A percentile compares a stretch with the other conserved stretches of the same genome.
phyloP scores from a whole-genome alignment of 371 early-diverging fungal species.

The Syncephalastrum contaminatum region DNA sequence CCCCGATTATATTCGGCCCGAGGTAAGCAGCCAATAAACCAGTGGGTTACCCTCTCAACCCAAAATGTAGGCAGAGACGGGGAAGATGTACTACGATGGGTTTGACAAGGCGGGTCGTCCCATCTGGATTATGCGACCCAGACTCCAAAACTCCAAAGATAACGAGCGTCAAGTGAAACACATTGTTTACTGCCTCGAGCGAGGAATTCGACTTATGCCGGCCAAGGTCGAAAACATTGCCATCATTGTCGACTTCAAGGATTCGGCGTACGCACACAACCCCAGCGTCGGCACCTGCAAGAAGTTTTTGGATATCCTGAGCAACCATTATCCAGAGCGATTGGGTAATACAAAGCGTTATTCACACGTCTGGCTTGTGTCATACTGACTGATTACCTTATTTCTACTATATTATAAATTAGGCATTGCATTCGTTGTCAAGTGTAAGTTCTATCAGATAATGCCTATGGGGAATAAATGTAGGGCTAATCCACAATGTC shows the following conservation, averaged over 20 bases:
- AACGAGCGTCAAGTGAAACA: slow-evolving; percentile 74
- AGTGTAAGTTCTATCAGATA: slow-evolving; percentile 31
- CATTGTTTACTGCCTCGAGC: slow-evolving; percentile 79
- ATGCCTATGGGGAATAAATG: not conserved
- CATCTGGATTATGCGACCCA: slow-evolving; percentile 72
- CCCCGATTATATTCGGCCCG: slow-evolving; percentile 69
- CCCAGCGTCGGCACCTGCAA: slow-evolving; percentile 73
- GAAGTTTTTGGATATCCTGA: slow-evolving; percentile 75
- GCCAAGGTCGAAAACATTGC: slow-evolving; percentile 64
- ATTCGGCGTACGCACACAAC: slow-evolving; percentile 64
- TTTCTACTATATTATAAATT: not conserved
- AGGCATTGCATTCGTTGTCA: slow-evolving; percentile 42
- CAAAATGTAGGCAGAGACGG: slow-evolving; percentile 60
- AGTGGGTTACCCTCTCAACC: not conserved
- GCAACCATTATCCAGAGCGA: slow-evolving; percentile 88
- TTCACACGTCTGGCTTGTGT: slow-evolving; percentile 27
- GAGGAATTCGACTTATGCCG: slow-evolving; percentile 80
- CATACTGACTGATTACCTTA: slow-evolving; percentile 20
- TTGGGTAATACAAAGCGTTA: slow-evolving; percentile 42
- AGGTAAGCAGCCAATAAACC: slow-evolving; percentile 42
- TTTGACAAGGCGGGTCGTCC: slow-evolving; percentile 73
- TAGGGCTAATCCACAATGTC: not conserved
- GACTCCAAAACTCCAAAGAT: slow-evolving; percentile 79
- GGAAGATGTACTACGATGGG: slow-evolving; percentile 82
- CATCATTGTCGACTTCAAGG: slow-evolving; percentile 82